These are phyloP conservation scores for Auxenochlorella pyrenoidosa DNA, from an alignment of 139 green algal species.

Conservation along the genomic window DNA sequence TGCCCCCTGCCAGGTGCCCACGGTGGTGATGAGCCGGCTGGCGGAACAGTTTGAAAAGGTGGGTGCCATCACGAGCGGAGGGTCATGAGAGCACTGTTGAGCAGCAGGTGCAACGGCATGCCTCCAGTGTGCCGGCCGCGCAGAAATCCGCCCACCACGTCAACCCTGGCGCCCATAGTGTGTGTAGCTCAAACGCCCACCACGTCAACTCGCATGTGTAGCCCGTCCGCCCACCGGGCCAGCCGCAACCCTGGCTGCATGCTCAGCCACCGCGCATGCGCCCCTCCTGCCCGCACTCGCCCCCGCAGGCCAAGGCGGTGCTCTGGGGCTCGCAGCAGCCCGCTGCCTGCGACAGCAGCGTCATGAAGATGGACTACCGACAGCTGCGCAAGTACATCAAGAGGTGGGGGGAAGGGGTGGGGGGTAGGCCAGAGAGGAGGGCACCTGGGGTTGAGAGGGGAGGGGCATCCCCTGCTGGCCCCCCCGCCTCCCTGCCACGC, in stretches of 20 bases:
- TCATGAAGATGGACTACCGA: conserved; percentile 14
- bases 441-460: no score
- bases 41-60: conserved; percentile 35
- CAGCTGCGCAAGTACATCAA: conserved; percentile 30
- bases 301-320: conserved; percentile 16
- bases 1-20: conserved; percentile 15
- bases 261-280: neutral
- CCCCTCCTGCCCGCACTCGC: neutral
- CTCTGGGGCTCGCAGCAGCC: conserved; percentile 18
- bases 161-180: neutral
- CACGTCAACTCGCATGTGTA: no score
- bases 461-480: no score
- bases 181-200: no score
- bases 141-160: neutral
- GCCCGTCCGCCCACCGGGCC: no score
- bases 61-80: no score
- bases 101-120: no score
- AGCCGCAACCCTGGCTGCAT: neutral
- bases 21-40: conserved; percentile 26
- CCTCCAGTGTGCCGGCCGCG: no score
- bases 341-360: neutral
- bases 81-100: neutral
- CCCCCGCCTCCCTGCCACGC: no score
- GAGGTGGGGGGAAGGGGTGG: neutral
- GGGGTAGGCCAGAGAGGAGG: neutral